Conservation (phyloP, 129 eudicot species). For the Saposhnikovia divaricata region DNA sequence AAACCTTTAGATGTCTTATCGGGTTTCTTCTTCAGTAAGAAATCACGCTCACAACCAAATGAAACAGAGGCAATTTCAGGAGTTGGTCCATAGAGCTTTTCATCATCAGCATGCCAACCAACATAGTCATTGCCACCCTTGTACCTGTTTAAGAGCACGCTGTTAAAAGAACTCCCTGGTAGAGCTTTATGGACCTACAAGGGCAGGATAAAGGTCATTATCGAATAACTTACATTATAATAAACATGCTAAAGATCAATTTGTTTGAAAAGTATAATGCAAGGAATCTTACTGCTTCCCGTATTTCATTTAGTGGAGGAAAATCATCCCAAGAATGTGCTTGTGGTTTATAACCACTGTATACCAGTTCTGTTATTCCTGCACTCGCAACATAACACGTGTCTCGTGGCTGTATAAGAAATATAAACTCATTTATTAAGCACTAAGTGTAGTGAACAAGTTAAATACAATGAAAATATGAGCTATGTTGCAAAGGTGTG, state of each 20-base stretch:
- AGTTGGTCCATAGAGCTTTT: constrained; percentile 73
- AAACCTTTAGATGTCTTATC: constrained; percentile 40
- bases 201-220: background rate
- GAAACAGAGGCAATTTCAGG: constrained; percentile 90
- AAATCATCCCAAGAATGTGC: constrained; percentile 76
- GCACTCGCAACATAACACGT: constrained; percentile 65
- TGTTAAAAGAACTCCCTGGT: constrained; percentile 73
- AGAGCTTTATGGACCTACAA: constrained; percentile 65
- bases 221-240: background rate
- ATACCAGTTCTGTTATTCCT: constrained; percentile 52
- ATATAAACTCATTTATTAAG: background rate
- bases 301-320: constrained; percentile 64
- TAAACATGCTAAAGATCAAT: background rate
- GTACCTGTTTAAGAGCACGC: constrained; percentile 76
- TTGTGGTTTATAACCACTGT: constrained; percentile 76
- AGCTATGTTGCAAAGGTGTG: background rate
- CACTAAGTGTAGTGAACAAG: background rate
- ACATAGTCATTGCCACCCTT: constrained; percentile 82
- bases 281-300: constrained; percentile 38
- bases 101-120: constrained; percentile 98
- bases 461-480: background rate
- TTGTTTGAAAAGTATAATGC: background rate
- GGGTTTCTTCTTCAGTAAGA: constrained; percentile 57
- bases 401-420: constrained; percentile 68
- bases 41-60: constrained; percentile 93